Conservation (phyloP, 139 green algal genomes). For the Picochlorum sp. region DNA sequence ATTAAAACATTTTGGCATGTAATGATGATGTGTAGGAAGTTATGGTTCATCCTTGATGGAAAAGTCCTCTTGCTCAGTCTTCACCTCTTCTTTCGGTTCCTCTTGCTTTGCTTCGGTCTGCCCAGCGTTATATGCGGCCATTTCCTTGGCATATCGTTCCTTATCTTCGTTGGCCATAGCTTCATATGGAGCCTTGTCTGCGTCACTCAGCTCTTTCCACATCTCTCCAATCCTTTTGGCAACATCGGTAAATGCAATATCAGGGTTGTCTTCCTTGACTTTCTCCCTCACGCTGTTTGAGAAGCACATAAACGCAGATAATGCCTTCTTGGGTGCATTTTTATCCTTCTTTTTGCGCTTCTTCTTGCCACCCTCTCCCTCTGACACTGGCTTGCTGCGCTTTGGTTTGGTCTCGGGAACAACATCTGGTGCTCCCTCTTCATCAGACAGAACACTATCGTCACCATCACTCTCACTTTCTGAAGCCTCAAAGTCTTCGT, state of each 20-base stretch:
- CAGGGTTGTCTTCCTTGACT: constrained; percentile 57
- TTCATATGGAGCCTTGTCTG: constrained; percentile 38
- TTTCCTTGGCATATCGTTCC: constrained; percentile 51
- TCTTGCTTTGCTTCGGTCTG: constrained; percentile 4
- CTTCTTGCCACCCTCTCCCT: constrained; percentile 21
- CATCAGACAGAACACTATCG: constrained; percentile 37
- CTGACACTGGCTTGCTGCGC: constrained; percentile 19
- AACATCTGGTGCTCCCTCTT: constrained; percentile 21
- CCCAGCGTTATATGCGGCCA: constrained; percentile 51
- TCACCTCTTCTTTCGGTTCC: not conserved
- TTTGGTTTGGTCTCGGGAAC: constrained; percentile 32
- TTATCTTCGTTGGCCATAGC: constrained; percentile 54
- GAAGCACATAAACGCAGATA: constrained; percentile 86
- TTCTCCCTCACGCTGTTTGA: constrained; percentile 41
- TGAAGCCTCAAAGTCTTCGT: constrained; percentile 41
- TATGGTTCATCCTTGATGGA: not conserved
- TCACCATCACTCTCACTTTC: constrained; percentile 34
- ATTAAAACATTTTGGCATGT: no score
- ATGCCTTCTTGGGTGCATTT: constrained; percentile 77
- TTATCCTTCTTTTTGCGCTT: constrained; percentile 39
- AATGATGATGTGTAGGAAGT: not conserved
- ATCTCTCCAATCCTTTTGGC: constrained; percentile 62
- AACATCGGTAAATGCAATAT: constrained; percentile 55
- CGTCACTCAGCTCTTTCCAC: constrained; percentile 57
- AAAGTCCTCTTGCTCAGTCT: not conserved